Conservation (phyloP, 2,329 filamentous ascomycete genomes). For the Phialophora expanda region DNA sequence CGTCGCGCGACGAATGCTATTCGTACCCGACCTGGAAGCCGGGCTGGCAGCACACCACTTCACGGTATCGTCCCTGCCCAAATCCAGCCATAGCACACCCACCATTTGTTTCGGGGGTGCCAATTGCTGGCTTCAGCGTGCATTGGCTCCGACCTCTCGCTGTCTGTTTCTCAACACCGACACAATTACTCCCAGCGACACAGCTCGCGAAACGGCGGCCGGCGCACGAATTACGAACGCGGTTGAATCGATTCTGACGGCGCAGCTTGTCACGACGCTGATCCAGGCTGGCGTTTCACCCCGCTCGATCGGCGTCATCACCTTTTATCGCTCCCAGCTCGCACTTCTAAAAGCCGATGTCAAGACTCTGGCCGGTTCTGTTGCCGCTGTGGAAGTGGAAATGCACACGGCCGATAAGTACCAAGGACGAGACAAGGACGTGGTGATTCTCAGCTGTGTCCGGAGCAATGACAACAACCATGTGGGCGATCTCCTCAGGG, state of each 20-base stretch:
- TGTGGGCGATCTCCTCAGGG: constrained; percentile 89
- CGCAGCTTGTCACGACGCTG: constrained; percentile 79
- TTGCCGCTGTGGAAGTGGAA: constrained; percentile 69
- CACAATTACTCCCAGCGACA: constrained; percentile 69
- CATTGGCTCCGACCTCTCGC: constrained; percentile 72
- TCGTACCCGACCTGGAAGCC: constrained; percentile 66
- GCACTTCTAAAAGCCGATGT: constrained; percentile 78
- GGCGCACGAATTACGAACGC: constrained; percentile 89
- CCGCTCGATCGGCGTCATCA: constrained; percentile 87
- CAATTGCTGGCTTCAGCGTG: constrained; percentile 77
- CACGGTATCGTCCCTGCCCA: constrained; percentile 51
- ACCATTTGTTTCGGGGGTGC: constrained; percentile 41
- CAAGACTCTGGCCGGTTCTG: constrained; percentile 48
- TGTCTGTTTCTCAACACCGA: constrained; percentile 93
- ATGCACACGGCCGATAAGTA: constrained; percentile 98
- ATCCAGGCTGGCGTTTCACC: constrained; percentile 76
- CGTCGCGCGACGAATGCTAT: constrained; percentile 72
- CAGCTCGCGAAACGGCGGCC: constrained; percentile 59
- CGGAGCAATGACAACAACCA: constrained; percentile 79
- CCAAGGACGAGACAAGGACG: constrained; percentile 93
- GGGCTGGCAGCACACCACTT: constrained; percentile 67
- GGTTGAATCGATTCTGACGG: constrained; percentile 76
- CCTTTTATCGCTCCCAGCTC: constrained; percentile 92
- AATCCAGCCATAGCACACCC: constrained; percentile 18
- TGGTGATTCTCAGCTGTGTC: constrained; percentile 85